Evolutionary conservation across 345 rosid genomes (phyloP), one percentile per base, ranked within the genome.

Genomic region (Boechera stricta): DNA sequence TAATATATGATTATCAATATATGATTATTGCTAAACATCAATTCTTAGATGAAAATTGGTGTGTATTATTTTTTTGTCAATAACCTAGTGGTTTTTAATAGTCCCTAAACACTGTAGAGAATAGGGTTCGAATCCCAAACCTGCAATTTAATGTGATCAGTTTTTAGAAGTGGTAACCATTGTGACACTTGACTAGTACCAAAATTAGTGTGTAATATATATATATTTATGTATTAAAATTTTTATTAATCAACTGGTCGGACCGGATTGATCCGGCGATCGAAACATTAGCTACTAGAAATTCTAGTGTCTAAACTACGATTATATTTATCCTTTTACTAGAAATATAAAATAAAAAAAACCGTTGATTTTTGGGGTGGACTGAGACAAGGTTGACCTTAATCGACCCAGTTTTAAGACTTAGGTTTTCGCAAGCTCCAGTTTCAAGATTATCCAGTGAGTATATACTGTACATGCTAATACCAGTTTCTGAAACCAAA

Each of bases 401-500:
- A 51, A 47, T 16, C 55, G 55, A 51, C 28, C 5, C 24, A 49
- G 54, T 21, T 21, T 16, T 7, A 7, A 16, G 54, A 49, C 54
- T 16, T 16, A 41, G 54, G 54, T 49, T 9, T 21, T 6, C 12
- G 28, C 26, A 51, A 49, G 32, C 35, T 36, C 51, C 61, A 15
- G 18, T 35, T 12, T 39, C 21, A 52, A 1, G 13, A 54, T 42
- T 41, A 7, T 39, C 21, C 62, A 62, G 68, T 71, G 2, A 7
- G 3, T 5, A 41, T 12, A 35, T 4, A 33, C 42, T 21, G 24
- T 21, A 45, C 41, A 16, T 0, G 33, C 64, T 15, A 56, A 33
- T 58, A 44, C 26, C 13, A 32, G 21, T 69, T 70, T 63, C 63
- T 56, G 35, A 74, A 3, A 54, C 32, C 72, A 64, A 39, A 73